Evolutionary conservation across 108 stramenopile species (phyloP), one percentile per base, ranked within the genome.

Genomic region (Schizochytrium sp.): DNA sequence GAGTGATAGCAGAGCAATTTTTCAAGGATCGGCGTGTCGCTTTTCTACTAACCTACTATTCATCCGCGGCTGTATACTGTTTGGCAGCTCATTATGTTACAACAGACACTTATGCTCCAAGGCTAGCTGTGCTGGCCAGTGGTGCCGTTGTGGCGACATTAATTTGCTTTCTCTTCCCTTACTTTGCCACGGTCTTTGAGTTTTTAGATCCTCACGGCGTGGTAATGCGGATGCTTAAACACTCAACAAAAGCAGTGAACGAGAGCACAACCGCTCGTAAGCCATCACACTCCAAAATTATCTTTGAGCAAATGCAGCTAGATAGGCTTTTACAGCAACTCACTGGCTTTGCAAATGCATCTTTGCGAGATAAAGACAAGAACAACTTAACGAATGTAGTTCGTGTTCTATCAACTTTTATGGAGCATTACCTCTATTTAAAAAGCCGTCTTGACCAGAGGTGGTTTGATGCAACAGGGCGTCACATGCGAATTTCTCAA

Each of bases 171-270:
- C 28, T 83, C 0, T 83, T 83, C 2, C 76, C 76, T 0, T 83
- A 83, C 3, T 83, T 83, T 83, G 76, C 50, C 47, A 83, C 47
- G 10, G 50, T 83, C 15, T 83, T 83, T 55, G 76, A 83, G 3
- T 83, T 83, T 83, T 53, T 83, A n/a, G 76, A 83, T 28, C 76
- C 76, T 0, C 47, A 83, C 7, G 50, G 76, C 76, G 76, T 83
- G 28, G 47, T 83, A 7, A 17, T 55, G 5, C 76, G 76, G n/a
- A 83, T 83, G 76, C 76, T 83, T n/a, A 17, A 28, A 53, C 64
- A 44, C 42, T 7, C 64, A 0, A 15, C 44, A 7, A 44, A 12
- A 5, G 28, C 13, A 38, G 55, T 53, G 0, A 53, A 47, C 28
- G 47, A 47, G 2, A 83, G 76, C 28, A 56, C 10, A 83, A 83